Base-by-base conservation (phyloP, 2,329 filamentous ascomycete genomes). In the Hypoxylon rubiginosum region DNA sequence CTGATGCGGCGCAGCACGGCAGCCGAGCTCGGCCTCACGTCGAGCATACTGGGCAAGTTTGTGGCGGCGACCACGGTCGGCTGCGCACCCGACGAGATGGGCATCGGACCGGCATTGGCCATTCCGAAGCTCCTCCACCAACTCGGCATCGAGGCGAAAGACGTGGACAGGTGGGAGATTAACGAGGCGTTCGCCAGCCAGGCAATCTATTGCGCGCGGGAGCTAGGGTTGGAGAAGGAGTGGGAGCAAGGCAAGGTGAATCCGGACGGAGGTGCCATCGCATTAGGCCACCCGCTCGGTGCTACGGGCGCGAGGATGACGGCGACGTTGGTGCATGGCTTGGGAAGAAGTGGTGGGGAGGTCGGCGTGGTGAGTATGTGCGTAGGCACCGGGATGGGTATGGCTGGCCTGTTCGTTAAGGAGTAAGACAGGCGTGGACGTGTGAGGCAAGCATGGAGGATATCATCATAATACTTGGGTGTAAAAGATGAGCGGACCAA, bases 351-450 rank as follows among this genome's bases (percentile, higher is more conserved):
- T 80, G 92, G 89, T 0, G 85, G 91, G 63, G 85, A 95, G 79
- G 83, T 97, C 51, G 94, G 94, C 71, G 92, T 97, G 48, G 88
- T 97, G 60, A 96, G 91, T 75, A 97, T 97, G 92, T 97, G 94
- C 78, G 88, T 94, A 64, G 91, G 91, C 15, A 93, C 91, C 0
- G 91, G 91, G n/a, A 92, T 92, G 90, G 90, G 90, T 15, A 91
- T 92, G 87, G 89, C 89, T 2, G 88, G 86, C 26, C 77, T 91
- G 78, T 90, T 91, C 79, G 87, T 90, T 54, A 81, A 86, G 71
- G 89, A 91, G 78, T 90, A 83, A 19, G 32, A 1, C 15, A 34
- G 26, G 26, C 26, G 46, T 43, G 13, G 39, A 19, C 39, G 7
- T 43, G 10, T 36, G n/a, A n/a, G n/a, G n/a, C n/a, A 19, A 43